Evolutionary conservation across 148 eudicot species (phyloP).

Genomic region (Linanthus parryae): DNA sequence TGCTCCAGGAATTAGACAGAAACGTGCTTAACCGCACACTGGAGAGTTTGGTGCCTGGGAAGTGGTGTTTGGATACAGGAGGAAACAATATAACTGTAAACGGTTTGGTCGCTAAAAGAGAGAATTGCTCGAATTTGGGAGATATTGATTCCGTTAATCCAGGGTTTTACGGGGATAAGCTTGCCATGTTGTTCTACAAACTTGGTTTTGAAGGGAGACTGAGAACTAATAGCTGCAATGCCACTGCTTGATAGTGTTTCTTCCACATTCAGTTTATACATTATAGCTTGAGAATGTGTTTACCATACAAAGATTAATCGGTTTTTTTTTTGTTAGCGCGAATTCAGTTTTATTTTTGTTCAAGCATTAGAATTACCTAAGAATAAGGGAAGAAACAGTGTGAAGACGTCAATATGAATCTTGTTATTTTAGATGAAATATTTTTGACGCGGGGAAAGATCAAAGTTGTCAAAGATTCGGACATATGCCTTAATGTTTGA

Average conservation of each 20-base stretch:
- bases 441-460: too few species aligned
- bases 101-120: not conserved
- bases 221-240: conserved; percentile 9
- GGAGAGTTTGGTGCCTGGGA: conserved; percentile 20
- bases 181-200: conserved; percentile 9
- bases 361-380: too few species aligned
- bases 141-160: conserved; percentile 26
- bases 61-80: conserved; percentile 21
- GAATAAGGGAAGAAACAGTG: too few species aligned
- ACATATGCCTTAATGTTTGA: too few species aligned
- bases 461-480: too few species aligned
- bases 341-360: too few species aligned
- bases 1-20: conserved; percentile 15
- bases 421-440: too few species aligned
- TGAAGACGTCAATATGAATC: too few species aligned
- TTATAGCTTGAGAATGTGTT: too few species aligned
- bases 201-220: conserved; percentile 1
- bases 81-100: not conserved
- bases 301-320: too few species aligned
- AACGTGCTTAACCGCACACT: conserved; percentile 15
- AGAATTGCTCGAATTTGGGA: conserved; percentile 17
- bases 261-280: not conserved
- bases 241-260: not conserved
- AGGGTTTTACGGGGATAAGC: conserved; percentile 19
- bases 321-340: too few species aligned